These are phyloP conservation scores for Backusella parvicylindrica DNA, from an alignment of 192 early-diverging fungal species.

Conservation along the genomic window DNA sequence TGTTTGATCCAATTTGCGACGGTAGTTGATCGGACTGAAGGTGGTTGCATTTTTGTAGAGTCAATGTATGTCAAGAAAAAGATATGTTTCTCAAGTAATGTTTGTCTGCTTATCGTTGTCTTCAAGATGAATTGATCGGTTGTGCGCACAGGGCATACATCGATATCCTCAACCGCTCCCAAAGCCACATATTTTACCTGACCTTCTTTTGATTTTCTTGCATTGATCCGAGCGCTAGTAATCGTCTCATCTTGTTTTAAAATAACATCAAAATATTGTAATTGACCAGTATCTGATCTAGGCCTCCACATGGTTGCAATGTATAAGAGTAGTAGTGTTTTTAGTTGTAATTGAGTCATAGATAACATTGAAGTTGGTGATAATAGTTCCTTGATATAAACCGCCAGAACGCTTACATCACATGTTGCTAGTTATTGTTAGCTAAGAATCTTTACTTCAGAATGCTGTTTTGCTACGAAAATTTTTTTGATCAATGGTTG, in stretches of 20 bases:
- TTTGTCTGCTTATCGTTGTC: background rate
- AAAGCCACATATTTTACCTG: background rate
- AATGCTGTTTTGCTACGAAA: background rate
- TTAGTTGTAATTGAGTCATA: background rate
- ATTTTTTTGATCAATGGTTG: background rate
- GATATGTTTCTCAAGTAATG: background rate
- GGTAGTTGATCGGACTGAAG: background rate
- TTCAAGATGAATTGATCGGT: background rate
- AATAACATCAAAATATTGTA: conserved; percentile 1
- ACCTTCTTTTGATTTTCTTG: background rate
- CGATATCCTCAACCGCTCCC: background rate
- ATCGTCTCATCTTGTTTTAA: background rate
- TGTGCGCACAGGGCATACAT: background rate
- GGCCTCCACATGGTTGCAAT: conserved; percentile 19
- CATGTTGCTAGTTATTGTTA: background rate
- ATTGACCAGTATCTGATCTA: conserved; percentile 4
- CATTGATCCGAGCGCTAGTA: background rate
- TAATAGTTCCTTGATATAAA: background rate
- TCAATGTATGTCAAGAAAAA: background rate
- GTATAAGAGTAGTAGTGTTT: background rate
- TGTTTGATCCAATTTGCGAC: background rate
- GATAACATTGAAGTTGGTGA: background rate
- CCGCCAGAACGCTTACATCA: background rate
- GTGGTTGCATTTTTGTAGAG: background rate
- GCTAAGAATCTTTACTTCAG: background rate